Percentiles rank a stretch among this genome's conserved stretches.
phyloP scores from a whole-genome alignment of 129 eudicot genomes.

The Kitagawia praeruptora region DNA sequence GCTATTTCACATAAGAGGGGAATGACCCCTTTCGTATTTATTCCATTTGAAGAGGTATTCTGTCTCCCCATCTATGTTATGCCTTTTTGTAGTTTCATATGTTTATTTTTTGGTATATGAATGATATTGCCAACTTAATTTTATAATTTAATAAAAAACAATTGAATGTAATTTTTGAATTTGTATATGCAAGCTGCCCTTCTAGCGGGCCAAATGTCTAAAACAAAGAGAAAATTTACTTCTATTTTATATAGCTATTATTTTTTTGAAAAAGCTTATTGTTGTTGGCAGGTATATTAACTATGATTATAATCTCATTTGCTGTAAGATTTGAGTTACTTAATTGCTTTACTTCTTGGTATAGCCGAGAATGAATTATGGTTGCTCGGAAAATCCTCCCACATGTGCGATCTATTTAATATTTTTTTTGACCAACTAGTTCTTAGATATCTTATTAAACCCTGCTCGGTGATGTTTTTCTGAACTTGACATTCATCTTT shows the following conservation, averaged over 20 bases:
- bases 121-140: neutral
- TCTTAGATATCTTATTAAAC: neutral
- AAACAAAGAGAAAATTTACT: neutral
- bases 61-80: neutral
- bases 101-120: neutral
- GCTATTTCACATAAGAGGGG: constrained; percentile 95
- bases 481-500: neutral
- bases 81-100: neutral
- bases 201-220: neutral
- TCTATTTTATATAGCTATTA: neutral
- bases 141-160: neutral
- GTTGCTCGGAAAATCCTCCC: neutral
- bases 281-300: neutral
- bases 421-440: neutral
- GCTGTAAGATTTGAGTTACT: neutral
- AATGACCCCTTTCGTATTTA: constrained; percentile 79
- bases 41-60: constrained; percentile 87
- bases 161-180: neutral
- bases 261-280: neutral
- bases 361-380: neutral
- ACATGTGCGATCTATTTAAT: neutral
- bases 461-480: neutral
- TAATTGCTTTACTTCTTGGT: neutral
- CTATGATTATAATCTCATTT: neutral
- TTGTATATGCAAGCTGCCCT: neutral